These are phyloP conservation scores for Ophiostoma novo-ulmi DNA, from an alignment of 2,329 filamentous ascomycete genomes.

Conservation along the genomic window DNA sequence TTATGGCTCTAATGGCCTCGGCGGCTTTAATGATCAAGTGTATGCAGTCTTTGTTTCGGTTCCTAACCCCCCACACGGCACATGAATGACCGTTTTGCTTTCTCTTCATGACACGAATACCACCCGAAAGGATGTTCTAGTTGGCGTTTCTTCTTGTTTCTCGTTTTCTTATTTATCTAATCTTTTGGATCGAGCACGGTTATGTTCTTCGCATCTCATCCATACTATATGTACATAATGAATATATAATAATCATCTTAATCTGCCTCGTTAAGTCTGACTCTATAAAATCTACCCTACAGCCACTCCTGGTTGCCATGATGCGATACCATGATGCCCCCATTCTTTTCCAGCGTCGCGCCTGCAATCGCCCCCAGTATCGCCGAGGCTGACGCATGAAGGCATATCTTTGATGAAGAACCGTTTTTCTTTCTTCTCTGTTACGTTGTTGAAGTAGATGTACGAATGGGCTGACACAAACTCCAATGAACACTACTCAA, in stretches of 20 bases:
- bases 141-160: conserved; percentile 32
- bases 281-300: not conserved
- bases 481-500: not conserved
- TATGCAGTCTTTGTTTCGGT: not conserved
- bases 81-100: not conserved
- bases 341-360: no score
- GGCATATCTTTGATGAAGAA: not conserved
- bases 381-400: not conserved
- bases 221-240: not conserved
- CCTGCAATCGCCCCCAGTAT: no score
- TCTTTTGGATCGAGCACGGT: not conserved
- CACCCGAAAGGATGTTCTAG: not conserved
- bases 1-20: not conserved
- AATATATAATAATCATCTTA: not conserved
- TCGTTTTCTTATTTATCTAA: not conserved
- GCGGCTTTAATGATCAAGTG: not conserved
- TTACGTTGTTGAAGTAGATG: not conserved
- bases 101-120: not conserved
- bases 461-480: not conserved
- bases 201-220: not conserved
- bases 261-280: conserved; percentile 37
- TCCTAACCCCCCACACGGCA: not conserved
- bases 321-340: no score
- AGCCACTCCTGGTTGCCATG: not conserved
- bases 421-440: not conserved